Percentiles rank a stretch among this genome's conserved stretches.
Evolutionary conservation across 768 basidiomycete genomes (phyloP).

Genomic region (Strobilomyces dryophilus): DNA sequence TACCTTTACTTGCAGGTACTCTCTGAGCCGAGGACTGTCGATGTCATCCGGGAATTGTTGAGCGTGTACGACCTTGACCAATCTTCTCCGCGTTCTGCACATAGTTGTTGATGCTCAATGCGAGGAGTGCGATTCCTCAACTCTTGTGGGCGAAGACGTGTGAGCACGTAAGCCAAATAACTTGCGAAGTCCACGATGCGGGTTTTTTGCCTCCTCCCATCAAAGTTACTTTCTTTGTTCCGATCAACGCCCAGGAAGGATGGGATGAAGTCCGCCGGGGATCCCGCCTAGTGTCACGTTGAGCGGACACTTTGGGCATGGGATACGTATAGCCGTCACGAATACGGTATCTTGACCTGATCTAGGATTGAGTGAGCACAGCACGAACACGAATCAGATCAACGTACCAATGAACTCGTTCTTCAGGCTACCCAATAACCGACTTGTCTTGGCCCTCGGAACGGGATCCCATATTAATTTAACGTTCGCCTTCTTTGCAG

Average conservation of each 20-base stretch:
- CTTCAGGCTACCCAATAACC: conserved; percentile 16
- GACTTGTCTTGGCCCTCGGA: conserved; percentile 19
- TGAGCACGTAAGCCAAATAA: conserved; percentile 22
- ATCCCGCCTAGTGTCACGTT: conserved; percentile 10
- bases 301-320: not conserved
- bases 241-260: conserved; percentile 15
- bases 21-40: conserved; percentile 7
- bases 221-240: conserved; percentile 15
- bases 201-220: conserved; percentile 17
- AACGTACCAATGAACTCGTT: conserved; percentile 14
- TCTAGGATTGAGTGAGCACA: not conserved
- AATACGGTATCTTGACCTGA: conserved; percentile 16
- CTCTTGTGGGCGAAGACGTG: conserved; percentile 4
- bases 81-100: conserved; percentile 4
- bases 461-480: conserved; percentile 21
- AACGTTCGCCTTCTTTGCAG: conserved; percentile 27
- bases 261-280: conserved; percentile 25
- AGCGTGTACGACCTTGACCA: conserved; percentile 2
- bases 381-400: not conserved
- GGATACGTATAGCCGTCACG: conserved; percentile 22
- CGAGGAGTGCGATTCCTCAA: conserved; percentile 13
- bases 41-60: conserved; percentile 7
- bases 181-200: conserved; percentile 22
- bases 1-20: conserved; percentile 13
- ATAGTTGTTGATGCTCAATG: conserved; percentile 17